Evolutionary conservation across 177 flowering plant genomes (phyloP), one percentile per base, ranked within the genome.

Genomic region (Telopea speciosissima): DNA sequence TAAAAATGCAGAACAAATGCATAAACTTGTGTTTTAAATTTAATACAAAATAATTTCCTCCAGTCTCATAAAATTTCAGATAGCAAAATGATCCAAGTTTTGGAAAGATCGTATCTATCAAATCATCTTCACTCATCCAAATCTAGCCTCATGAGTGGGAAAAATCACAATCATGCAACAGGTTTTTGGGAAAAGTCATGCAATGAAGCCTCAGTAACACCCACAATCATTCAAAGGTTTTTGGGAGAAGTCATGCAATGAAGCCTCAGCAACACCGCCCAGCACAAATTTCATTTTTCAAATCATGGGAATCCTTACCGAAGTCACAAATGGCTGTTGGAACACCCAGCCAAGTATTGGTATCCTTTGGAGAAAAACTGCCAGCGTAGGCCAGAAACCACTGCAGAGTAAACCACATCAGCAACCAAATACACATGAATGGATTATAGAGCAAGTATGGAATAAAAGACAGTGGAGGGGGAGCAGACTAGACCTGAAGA

Each of bases 351-450:
- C 97, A 75, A 95, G 80, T 72, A 95, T 58, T 10, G 99, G 99
- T 70, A 95, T 89, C 85, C 77, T 87, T 79, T 89, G 97, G 54
- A 92, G 71, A 73, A 95, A 95, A 70, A 95, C 97, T 45, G 97
- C 82, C 44, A 92, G 77, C 42, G 99, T 95, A 36, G 97, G 99
- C 97, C 99, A 95, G 80, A 95, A 95, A 56, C 99, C 99, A 81
- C 99, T 93, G 92, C 78, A 73, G 23, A 49, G 70, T 28, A 77
- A 65, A 56, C 23, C 24, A 21, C n/a, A 71, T 74, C 49, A 78
- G 65, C 36, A 74, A 61, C 31, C 24, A 67, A 62, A 49, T 61
- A 19, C 3, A 22, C 0, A 8, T 36, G 40, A 5, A 5, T 36
- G 40, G 40, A 31, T 16, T 23, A 65, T 17, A 28, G 28, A 70